Conservation (phyloP, 169 alveolate species). For the Theileria orientalis region DNA sequence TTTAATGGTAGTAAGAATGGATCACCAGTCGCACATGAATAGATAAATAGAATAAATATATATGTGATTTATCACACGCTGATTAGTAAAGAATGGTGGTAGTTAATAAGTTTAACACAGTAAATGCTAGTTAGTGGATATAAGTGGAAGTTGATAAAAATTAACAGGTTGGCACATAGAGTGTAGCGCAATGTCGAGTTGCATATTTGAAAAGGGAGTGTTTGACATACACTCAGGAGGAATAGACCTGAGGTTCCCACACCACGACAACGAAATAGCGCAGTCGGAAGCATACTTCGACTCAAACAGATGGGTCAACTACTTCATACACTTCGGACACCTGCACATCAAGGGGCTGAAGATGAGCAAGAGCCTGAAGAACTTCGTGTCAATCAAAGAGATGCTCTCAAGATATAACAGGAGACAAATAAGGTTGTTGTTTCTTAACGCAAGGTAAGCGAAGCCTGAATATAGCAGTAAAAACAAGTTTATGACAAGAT, state of each 20-base stretch:
- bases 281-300: conserved; percentile 97
- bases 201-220: conserved; percentile 83
- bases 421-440: conserved; percentile 88
- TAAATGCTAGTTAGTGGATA: not conserved
- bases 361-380: conserved; percentile 96
- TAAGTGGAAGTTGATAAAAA: not conserved
- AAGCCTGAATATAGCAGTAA: no score
- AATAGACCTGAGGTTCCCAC: conserved; percentile 97
- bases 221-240: conserved; percentile 99
- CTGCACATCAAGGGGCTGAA: conserved; percentile 95
- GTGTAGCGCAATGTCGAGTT: conserved; percentile 97
- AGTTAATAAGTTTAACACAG: not conserved
- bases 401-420: conserved; percentile 74
- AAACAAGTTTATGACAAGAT: no score
- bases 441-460: conserved; percentile 80
- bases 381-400: conserved; percentile 93
- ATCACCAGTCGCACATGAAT: no score
- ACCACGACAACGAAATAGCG: conserved; percentile 99
- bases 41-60: no score
- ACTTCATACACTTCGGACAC: conserved; percentile 97
- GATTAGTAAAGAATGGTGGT: not conserved
- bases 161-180: conserved; percentile 98
- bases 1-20: no score
- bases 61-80: no score
- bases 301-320: conserved; percentile 92